Evolutionary conservation across 768 basidiomycete species (phyloP), one percentile per base, ranked within the genome.

Genomic region (Pleurotus cornucopiae): DNA sequence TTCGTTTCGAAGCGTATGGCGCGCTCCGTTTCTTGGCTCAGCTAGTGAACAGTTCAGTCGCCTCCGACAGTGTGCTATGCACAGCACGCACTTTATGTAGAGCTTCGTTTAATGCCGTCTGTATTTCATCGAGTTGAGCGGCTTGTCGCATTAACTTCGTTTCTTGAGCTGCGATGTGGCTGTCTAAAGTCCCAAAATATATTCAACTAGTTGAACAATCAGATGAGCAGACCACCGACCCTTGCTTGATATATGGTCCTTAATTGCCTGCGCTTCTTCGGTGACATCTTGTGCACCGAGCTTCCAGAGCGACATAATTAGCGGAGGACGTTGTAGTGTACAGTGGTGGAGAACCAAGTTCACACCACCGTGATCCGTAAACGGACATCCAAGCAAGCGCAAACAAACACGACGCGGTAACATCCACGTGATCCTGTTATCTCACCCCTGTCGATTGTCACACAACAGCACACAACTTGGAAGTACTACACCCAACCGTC

Each of bases 21-120:
- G 25, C 82, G 82, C 58, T 78, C 73, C 4, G 81, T 74, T 70
- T 89, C 86, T 54, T 68, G 66, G 44, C 75, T 76, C 49, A 89
- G 71, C 87, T 89, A 53, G 21, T 26, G 46, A 44, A 43, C n/a
- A 49, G 56, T 11, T 34, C 30, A 34, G 30, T 34, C 30, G 30
- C 7, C 11, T 34, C 30, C 11, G 1, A 9, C 30, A 7, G 11
- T 11, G 11, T 34, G 30, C 30, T 34, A 34, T 34, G 11, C 7
- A 34, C 30, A 34, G 40, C 18, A 61, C 70, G 20, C 55, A 79
- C 81, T 68, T 79, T 79, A 63, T 78, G 73, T 39, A 77, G 57
- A 6, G 73, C 70, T 21, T 81, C 79, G 53, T 79, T 76, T 12
- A 78, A 65, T 14, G 71, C 66, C 34, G 66, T 60, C 58, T 69